Conservation (phyloP, 1,139 yeast genomes). For the Yamadazyma pseudoaaseri region DNA sequence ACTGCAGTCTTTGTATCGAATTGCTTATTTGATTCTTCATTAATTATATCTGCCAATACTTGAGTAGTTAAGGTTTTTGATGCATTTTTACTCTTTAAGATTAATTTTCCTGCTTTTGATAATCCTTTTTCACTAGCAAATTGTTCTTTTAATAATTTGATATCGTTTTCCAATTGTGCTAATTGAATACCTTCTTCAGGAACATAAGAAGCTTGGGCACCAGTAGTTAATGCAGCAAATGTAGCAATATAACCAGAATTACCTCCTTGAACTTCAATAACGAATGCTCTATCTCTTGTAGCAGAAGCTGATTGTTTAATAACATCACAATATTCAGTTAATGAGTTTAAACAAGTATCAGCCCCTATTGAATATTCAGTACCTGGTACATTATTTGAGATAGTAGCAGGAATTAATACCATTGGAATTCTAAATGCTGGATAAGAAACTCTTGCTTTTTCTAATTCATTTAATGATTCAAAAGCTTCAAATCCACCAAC, state of each 20-base stretch:
- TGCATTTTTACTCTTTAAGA: conserved; percentile 68
- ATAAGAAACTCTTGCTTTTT: conserved; percentile 58
- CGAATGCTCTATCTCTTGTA: conserved; percentile 90
- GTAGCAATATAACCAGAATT: conserved; percentile 93
- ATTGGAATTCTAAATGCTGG: conserved; percentile 78
- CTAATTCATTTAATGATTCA: conserved; percentile 64
- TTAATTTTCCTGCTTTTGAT: conserved; percentile 73
- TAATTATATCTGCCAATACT: conserved; percentile 65
- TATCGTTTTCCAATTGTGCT: conserved; percentile 20
- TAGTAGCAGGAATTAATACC: conserved; percentile 82
- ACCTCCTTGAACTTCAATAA: conserved; percentile 97
- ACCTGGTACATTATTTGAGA: conserved; percentile 97
- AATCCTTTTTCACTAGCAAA: conserved; percentile 78
- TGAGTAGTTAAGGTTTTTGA: conserved; percentile 67
- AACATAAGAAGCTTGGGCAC: conserved; percentile 89
- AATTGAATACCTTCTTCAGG: conserved; percentile 86
- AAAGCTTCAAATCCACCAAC: conserved; percentile 86
- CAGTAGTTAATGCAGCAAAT: conserved; percentile 83
- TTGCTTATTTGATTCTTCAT: conserved; percentile 62
- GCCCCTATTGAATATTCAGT: conserved; percentile 92
- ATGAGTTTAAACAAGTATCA: conserved; percentile 89
- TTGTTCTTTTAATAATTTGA: conserved; percentile 50
- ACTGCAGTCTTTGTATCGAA: conserved; percentile 76
- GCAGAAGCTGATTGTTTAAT: conserved; percentile 95
- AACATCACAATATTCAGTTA: conserved; percentile 90